phyloP scores from a whole-genome alignment of 306 rosid species.

The Sicyos edulis region DNA sequence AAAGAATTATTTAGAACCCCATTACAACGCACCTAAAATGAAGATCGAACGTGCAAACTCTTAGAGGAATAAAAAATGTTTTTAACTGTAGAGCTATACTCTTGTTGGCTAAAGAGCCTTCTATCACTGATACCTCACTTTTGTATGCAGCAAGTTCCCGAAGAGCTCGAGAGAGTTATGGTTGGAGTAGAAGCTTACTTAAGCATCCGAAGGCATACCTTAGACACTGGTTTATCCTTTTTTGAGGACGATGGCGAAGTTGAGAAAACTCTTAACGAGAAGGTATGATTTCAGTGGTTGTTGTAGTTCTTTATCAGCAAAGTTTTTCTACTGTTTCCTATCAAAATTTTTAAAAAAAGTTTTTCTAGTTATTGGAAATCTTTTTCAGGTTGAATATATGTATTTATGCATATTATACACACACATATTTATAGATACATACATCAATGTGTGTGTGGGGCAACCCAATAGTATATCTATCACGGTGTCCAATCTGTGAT shows the following conservation, averaged over 20 bases:
- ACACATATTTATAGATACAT: too few relatives aligned
- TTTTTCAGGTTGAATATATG: not conserved
- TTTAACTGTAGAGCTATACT: not conserved
- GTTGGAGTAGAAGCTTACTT: conserved; percentile 87
- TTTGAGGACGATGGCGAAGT: conserved; percentile 67
- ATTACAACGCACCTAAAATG: not conserved
- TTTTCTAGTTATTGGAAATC: not conserved
- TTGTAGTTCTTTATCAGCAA: not conserved
- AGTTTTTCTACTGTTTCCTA: not conserved
- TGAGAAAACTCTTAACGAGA: conserved; percentile 39
- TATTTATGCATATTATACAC: too few relatives aligned
- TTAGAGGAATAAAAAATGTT: not conserved
- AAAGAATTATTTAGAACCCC: not conserved
- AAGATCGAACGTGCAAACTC: not conserved
- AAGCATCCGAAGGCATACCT: conserved; percentile 74
- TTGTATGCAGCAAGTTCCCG: conserved; percentile 84
- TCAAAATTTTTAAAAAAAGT: too few relatives aligned
- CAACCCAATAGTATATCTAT: not conserved
- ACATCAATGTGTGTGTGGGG: not conserved
- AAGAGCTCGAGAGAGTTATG: conserved; percentile 92
- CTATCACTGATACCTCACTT: conserved; percentile 5
- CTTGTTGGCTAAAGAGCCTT: not conserved
- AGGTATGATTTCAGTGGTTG: conserved; percentile 41
- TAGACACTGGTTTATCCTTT: conserved; percentile 66
- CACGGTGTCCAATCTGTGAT: not conserved